A percentile compares a stretch with the other conserved stretches of the same genome.
Conservation (phyloP, 768 basidiomycete species). For the Leccinellum luteum region DNA sequence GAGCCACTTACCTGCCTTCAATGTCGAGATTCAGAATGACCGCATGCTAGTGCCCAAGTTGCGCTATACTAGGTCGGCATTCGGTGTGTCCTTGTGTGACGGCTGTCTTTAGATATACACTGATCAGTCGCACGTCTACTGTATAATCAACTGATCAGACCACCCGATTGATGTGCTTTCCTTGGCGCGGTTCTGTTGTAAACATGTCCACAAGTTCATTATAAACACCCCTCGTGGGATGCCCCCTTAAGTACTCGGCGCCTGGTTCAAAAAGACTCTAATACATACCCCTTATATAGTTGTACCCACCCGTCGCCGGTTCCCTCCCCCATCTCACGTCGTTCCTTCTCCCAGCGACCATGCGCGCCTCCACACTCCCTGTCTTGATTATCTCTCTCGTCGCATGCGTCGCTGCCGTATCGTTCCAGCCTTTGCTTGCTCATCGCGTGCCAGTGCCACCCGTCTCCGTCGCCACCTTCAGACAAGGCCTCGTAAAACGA, state of each 20-base stretch:
- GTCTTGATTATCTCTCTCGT: conserved; percentile 2
- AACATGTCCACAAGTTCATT: not conserved
- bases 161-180: not conserved
- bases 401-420: conserved; percentile 1
- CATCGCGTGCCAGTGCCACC: not conserved
- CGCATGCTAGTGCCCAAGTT: not conserved
- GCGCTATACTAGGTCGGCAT: not conserved
- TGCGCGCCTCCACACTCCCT: conserved; percentile 9
- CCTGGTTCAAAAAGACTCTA: not conserved
- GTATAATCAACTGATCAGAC: not conserved
- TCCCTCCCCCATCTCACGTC: conserved; percentile 2
- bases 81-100: not conserved
- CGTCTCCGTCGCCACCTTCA: conserved; percentile 1
- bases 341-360: conserved; percentile 4
- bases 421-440: conserved; percentile 1
- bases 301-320: not conserved
- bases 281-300: not conserved
- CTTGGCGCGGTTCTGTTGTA: not conserved
- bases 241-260: not conserved
- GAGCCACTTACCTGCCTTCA: not conserved
- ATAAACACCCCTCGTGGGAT: not conserved
- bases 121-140: not conserved
- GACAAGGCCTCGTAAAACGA: conserved; percentile 3
- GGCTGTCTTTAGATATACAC: not conserved
- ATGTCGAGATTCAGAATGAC: not conserved